These are phyloP conservation scores for Skeletonema menzelii DNA, from an alignment of 108 stramenopile genomes.

Conservation along the genomic window DNA sequence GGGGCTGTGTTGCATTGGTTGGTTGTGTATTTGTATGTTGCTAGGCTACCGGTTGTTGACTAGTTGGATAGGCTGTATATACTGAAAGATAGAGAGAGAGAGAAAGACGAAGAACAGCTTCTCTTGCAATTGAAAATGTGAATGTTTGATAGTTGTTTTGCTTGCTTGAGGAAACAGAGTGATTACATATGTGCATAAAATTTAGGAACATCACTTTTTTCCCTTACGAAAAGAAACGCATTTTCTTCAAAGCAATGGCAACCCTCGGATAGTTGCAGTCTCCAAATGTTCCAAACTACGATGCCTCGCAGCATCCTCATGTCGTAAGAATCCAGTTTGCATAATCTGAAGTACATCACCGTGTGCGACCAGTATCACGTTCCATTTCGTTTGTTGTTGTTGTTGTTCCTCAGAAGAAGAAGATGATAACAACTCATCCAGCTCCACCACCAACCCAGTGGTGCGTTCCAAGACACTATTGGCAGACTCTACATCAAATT, in stretches of 20 bases:
- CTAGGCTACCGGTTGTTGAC: background rate
- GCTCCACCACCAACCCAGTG: slow-evolving; percentile 51
- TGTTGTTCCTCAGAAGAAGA: background rate
- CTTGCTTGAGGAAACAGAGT: too few relatives aligned
- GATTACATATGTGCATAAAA: background rate
- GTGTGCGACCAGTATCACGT: slow-evolving; percentile 81
- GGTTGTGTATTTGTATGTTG: slow-evolving; percentile 63
- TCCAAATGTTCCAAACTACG: slow-evolving; percentile 79
- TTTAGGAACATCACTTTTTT: background rate
- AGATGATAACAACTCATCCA: slow-evolving; percentile 48
- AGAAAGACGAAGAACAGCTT: background rate
- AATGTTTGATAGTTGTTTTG: background rate
- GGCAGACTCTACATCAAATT: slow-evolving; percentile 76
- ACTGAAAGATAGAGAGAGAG: background rate
- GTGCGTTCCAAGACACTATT: slow-evolving; percentile 69
- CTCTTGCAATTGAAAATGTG: background rate
- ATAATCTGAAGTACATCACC: slow-evolving; percentile 91
- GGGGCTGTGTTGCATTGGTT: slow-evolving; percentile 80
- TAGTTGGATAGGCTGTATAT: background rate
- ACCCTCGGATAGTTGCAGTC: slow-evolving; percentile 71
- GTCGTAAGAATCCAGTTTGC: slow-evolving; percentile 75
- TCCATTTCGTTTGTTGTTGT: slow-evolving; percentile 18
- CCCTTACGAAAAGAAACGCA: background rate
- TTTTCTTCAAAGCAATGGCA: slow-evolving; percentile 1
- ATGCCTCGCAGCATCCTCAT: slow-evolving; percentile 62